Conservation (phyloP, 2,329 filamentous ascomycete species). For the Cytospora paraplurivora region DNA sequence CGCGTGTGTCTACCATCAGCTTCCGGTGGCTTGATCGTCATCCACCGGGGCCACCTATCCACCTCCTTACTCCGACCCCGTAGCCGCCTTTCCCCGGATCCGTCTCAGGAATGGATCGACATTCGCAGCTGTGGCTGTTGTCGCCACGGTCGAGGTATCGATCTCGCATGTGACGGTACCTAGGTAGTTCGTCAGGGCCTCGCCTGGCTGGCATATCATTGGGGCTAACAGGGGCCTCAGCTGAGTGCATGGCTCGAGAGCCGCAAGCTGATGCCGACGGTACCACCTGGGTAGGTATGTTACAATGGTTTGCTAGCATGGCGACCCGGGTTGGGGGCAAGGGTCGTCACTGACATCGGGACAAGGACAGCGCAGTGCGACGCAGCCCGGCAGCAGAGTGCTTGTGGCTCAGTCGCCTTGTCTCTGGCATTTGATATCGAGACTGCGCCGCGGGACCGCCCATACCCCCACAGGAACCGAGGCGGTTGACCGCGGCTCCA, state of each 20-base stretch:
- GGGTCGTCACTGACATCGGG: background rate
- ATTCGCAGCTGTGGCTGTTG: conserved; percentile 3
- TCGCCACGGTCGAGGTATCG: conserved; percentile 4
- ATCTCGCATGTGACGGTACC: background rate
- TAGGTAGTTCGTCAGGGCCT: background rate
- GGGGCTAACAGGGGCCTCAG: background rate
- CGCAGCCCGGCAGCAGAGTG: background rate
- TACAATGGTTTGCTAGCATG: background rate
- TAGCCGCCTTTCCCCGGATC: no score
- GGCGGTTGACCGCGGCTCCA: background rate
- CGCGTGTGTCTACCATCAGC: no score
- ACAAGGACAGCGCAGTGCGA: background rate
- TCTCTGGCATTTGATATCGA: conserved; percentile 15
- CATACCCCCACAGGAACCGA: conserved; percentile 7
- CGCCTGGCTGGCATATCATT: no score
- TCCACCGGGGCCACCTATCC: no score
- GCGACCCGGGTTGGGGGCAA: no score
- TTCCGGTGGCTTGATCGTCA: no score
- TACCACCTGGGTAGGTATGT: background rate
- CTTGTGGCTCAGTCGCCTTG: conserved; percentile 14
- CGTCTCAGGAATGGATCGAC: background rate
- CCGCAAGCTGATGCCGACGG: background rate
- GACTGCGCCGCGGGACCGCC: conserved; percentile 1
- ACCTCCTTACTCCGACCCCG: no score
- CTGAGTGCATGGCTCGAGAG: background rate